phyloP scores from a whole-genome alignment of 441 rosid genomes.

The Bocquillonia castaneifolia region DNA sequence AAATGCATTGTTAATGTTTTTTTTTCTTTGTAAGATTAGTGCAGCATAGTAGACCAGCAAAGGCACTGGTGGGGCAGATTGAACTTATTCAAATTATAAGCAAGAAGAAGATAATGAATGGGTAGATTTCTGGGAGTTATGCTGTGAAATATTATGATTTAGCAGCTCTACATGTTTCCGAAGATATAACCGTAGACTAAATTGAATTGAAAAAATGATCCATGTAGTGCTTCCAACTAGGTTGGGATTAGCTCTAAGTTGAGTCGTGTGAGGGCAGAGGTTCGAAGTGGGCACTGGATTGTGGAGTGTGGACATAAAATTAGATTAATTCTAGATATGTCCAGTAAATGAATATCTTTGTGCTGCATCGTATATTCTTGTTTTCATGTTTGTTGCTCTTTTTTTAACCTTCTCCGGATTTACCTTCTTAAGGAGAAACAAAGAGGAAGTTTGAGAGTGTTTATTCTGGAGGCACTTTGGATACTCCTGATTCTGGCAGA shows the following conservation, averaged over 20 bases:
- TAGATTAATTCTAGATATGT: neutral
- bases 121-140: neutral
- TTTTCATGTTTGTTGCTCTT: neutral
- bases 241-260: neutral
- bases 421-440: slow-evolving; percentile 57
- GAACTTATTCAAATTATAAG: too few relatives aligned
- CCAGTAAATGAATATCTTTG: neutral
- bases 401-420: neutral
- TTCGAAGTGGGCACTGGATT: neutral
- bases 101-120: too few relatives aligned
- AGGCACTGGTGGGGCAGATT: too few relatives aligned
- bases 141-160: neutral
- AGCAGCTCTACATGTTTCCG: neutral
- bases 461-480: slow-evolving; percentile 71
- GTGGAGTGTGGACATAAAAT: neutral
- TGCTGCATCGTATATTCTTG: neutral
- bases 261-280: neutral
- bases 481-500: slow-evolving; percentile 67
- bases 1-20: too few relatives aligned
- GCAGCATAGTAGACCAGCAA: neutral
- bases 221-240: neutral
- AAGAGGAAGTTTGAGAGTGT: slow-evolving; percentile 92
- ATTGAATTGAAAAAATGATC: neutral
- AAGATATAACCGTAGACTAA: neutral
- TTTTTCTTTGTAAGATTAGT: too few relatives aligned